Evolutionary conservation across 352 stramenopile genomes (phyloP), one percentile per base, ranked within the genome.

Genomic region (Elongisporangium prolatum): DNA sequence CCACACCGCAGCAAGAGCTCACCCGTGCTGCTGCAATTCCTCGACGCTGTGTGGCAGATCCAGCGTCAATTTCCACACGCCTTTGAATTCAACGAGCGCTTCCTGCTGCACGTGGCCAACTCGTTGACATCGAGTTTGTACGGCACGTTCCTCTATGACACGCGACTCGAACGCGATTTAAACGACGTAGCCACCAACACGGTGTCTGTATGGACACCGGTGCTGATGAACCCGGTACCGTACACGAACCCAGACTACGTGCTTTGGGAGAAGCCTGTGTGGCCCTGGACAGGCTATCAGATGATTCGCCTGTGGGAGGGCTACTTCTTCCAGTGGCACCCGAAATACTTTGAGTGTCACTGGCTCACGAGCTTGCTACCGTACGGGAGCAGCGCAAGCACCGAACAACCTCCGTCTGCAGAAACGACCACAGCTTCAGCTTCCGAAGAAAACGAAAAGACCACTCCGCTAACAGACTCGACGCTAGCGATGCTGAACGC

Each of bases 291-390:
- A 2, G 86, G 80, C 25, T 75, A 71, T 50, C 85, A 92, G 56
- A 91, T 90, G 80, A 75, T 95, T 59, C 72, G 70, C 38, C 50
- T 95, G 8, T 95, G 86, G 86, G 82, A 91, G 7, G 70, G 74
- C 37, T 95, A 93, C 53, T 95, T 92, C 53, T 88, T 95, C 56
- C 86, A 95, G 57, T 91, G 80, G 80, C 84, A 93, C 54, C 81
- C 84, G 8, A 90, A 91, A 65, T 93, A 84, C 64, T 77, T 86
- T 63, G 86, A 88, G 34, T 90, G 80, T 55, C 75, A 83, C 24
- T 92, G 83, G 80, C 75, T 81, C 1, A 80, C 76, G 48, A 88
- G 66, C 55, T 75, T 86, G 54, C 54, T 74, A 11, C 72, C 78
- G 40, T 64, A 74, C 37, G 63, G 57, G 3, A 50, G 47, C 24